Evolutionary conservation across 1,139 yeast species (phyloP).

Genomic region (Petasospora fabianii): DNA sequence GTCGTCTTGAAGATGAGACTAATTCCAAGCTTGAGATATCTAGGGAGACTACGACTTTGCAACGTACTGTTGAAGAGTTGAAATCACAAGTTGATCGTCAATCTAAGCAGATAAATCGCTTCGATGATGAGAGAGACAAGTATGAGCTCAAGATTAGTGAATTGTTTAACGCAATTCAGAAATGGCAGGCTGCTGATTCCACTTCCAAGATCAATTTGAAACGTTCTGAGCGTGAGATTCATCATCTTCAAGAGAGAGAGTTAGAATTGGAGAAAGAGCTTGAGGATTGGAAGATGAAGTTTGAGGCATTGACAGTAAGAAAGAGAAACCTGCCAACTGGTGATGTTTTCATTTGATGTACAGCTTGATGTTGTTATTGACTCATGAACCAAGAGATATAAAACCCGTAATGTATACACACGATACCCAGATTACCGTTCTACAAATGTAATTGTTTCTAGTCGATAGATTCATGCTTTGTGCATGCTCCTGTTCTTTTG

Average conservation of each 20-base stretch:
- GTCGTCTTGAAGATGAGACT: conserved; percentile 30
- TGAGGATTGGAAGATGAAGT: conserved; percentile 54
- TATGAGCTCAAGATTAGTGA: conserved; percentile 35
- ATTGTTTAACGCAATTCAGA: conserved; percentile 36
- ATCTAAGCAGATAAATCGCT: conserved; percentile 20
- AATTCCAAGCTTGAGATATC: conserved; percentile 32
- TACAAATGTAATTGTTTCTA: neutral
- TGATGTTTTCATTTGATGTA: conserved; percentile 27
- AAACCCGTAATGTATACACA: neutral
- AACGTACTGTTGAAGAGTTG: conserved; percentile 34
- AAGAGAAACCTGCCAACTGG: conserved; percentile 21
- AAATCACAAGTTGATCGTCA: conserved; percentile 23
- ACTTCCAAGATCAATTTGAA: conserved; percentile 39
- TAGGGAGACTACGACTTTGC: conserved; percentile 34
- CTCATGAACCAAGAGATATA: too few species aligned
- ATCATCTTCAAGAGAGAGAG: conserved; percentile 51
- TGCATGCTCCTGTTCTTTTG: too few species aligned
- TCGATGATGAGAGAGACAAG: conserved; percentile 31
- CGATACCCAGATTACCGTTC: neutral
- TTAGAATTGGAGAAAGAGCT: conserved; percentile 62
- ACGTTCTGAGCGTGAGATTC: conserved; percentile 44
- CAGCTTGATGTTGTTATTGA: neutral
- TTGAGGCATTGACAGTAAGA: conserved; percentile 29
- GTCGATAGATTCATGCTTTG: too few species aligned
- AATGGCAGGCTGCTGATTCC: conserved; percentile 42